Conservation (phyloP, 2,329 filamentous ascomycete species). For the Cladobotryum protrusum region DNA sequence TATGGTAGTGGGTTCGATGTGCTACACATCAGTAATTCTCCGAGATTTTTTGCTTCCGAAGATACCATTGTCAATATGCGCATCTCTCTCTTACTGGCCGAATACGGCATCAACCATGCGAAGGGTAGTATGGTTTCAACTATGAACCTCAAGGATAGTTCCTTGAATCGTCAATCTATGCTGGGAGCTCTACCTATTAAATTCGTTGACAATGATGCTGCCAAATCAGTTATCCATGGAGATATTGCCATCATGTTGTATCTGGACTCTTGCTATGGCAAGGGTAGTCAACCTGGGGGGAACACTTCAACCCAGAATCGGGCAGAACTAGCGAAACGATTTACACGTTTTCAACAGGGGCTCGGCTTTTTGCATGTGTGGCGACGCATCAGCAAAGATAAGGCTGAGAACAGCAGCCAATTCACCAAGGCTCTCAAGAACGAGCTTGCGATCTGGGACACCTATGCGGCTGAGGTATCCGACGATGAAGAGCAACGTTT, state of each 20-base stretch:
- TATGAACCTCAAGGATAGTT: not conserved
- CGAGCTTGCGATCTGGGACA: slow-evolving; percentile 37
- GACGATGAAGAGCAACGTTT: slow-evolving; percentile 28
- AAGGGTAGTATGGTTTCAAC: slow-evolving; percentile 33
- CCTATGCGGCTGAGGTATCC: slow-evolving; percentile 19
- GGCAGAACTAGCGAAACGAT: slow-evolving; percentile 29
- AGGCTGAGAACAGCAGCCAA: slow-evolving; percentile 8
- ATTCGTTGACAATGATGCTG: slow-evolving; percentile 49
- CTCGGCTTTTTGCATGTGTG: slow-evolving; percentile 32
- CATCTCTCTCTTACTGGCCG: slow-evolving; percentile 44
- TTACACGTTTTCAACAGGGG: slow-evolving; percentile 37
- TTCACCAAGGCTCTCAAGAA: slow-evolving; percentile 20
- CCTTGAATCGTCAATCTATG: not conserved
- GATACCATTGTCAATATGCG: slow-evolving; percentile 44
- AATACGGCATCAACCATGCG: slow-evolving; percentile 41
- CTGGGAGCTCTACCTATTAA: slow-evolving; percentile 30
- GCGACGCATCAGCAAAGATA: slow-evolving; percentile 17
- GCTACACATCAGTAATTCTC: slow-evolving; percentile 54
- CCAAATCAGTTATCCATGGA: slow-evolving; percentile 42
- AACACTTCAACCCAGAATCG: slow-evolving; percentile 18
- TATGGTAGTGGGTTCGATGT: slow-evolving; percentile 86
- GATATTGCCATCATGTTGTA: slow-evolving; percentile 53
- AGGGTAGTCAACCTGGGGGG: slow-evolving; percentile 15
- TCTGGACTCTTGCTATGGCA: slow-evolving; percentile 48
- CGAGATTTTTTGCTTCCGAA: slow-evolving; percentile 44